phyloP scores from a whole-genome alignment of 495 filamentous ascomycete species.

The Podospora didyma region DNA sequence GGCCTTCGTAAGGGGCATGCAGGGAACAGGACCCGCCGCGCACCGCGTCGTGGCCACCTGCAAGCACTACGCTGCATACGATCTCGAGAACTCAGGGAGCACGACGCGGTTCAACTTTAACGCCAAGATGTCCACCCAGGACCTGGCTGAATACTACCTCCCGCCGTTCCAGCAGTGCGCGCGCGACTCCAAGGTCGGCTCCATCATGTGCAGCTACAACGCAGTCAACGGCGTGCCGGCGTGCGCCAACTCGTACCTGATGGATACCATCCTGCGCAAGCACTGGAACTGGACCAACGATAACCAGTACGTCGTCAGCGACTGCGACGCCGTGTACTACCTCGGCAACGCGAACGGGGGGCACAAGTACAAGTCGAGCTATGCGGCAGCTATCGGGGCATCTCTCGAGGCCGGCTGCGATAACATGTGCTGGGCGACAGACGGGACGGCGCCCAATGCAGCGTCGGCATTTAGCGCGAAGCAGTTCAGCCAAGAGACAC shows the following conservation, averaged over 20 bases:
- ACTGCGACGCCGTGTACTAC: conserved; percentile 40
- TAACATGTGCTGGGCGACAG: conserved; percentile 28
- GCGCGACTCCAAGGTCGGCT: conserved; percentile 40
- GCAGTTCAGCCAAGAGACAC: conserved; percentile 10
- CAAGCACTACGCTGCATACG: conserved; percentile 46
- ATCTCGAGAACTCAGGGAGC: conserved; percentile 51
- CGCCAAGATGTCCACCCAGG: conserved; percentile 36
- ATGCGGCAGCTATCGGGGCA: conserved; percentile 19
- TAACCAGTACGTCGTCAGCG: conserved; percentile 40
- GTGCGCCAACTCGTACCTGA: conserved; percentile 39
- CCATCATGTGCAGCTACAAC: conserved; percentile 50
- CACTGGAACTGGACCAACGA: conserved; percentile 44
- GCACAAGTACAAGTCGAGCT: conserved; percentile 26
- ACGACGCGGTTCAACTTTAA: conserved; percentile 34
- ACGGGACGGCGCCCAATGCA: conserved; percentile 18
- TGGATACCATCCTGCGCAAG: conserved; percentile 39
- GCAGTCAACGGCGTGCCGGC: conserved; percentile 43
- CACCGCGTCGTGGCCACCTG: conserved; percentile 28
- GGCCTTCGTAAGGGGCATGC: conserved; percentile 31
- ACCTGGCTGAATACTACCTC: conserved; percentile 46
- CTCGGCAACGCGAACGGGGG: conserved; percentile 12
- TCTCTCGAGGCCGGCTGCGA: conserved; percentile 20
- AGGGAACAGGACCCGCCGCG: conserved; percentile 14
- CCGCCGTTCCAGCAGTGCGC: conserved; percentile 44
- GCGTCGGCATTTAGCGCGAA: conserved; percentile 16